These are phyloP conservation scores for Pseudonitzschia delicatissima DNA, from an alignment of 108 stramenopile species.

Conservation along the genomic window DNA sequence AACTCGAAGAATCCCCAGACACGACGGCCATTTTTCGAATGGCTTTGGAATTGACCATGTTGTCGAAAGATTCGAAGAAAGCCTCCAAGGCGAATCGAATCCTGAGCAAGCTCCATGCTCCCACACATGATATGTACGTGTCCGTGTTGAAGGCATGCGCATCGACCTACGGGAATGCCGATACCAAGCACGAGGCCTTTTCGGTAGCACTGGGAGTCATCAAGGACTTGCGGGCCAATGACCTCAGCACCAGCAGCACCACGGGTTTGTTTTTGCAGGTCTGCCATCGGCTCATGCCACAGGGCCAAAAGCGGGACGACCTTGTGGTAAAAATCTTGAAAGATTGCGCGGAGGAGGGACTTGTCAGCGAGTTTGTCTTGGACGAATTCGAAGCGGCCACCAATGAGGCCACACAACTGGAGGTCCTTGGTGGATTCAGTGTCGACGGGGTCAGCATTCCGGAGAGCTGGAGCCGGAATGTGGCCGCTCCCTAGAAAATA, in stretches of 20 bases:
- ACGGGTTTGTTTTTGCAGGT: slow-evolving; percentile 38
- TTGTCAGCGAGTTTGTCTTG: slow-evolving; percentile 42
- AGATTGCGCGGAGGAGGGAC: slow-evolving; percentile 44
- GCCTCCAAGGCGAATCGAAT: slow-evolving; percentile 43
- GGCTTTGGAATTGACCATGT: slow-evolving; percentile 44
- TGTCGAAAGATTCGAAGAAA: slow-evolving; percentile 48
- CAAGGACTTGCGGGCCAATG: slow-evolving; percentile 16
- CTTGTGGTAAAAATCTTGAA: slow-evolving; percentile 38
- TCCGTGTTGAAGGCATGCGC: slow-evolving; percentile 42
- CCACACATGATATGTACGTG: slow-evolving; percentile 20
- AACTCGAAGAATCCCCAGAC: not conserved
- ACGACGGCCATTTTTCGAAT: slow-evolving; percentile 36
- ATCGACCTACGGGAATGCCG: slow-evolving; percentile 15
- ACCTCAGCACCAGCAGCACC: slow-evolving; percentile 11
- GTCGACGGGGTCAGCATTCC: slow-evolving; percentile 36
- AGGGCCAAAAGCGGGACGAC: slow-evolving; percentile 35
- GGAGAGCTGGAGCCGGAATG: slow-evolving; percentile 43
- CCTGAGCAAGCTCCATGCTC: slow-evolving; percentile 36
- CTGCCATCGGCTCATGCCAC: slow-evolving; percentile 35
- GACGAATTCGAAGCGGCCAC: slow-evolving; percentile 27
- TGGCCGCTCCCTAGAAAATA: too few relatives aligned
- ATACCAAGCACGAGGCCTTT: slow-evolving; percentile 35
- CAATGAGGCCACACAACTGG: slow-evolving; percentile 29
- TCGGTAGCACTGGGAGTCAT: slow-evolving; percentile 31
- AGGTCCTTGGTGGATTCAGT: slow-evolving; percentile 35